Evolutionary conservation across 441 rosid species (phyloP), one percentile per base, ranked within the genome.

Genomic region (Populus hybrid): DNA sequence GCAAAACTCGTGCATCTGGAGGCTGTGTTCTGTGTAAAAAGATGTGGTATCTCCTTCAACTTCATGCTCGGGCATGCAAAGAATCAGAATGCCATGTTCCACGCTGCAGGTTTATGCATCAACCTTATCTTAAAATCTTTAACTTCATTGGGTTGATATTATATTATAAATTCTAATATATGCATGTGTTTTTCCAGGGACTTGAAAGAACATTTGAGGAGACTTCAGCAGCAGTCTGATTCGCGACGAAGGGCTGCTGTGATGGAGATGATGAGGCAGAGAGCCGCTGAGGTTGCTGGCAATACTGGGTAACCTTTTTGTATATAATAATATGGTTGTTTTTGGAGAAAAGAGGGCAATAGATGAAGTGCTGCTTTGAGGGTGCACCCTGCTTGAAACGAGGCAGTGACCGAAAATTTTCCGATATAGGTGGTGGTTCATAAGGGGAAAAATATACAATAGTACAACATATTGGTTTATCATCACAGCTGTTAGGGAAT

Each of bases 191-290:
- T 66, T 57, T 83, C 32, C 95, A 97, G 99, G 84, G 99, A 97
- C 85, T 86, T 97, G 67, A 91, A 90, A 85, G 99, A 93, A 78
- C 98, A 93, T 89, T 75, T 92, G 82, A 91, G 98, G 87, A 90
- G 98, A 85, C 85, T 92, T 75, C 98, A 94, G 84, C 99, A 97
- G 85, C 99, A 97, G 85, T 93, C 99, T 65, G 99, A 97, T 87
- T 93, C 99, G 57, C 86, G 99, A 69, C 90, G 99, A 8, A 91
- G 99, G 86, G 98, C 98, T 77, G 99, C 99, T 76, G 99, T 97
- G 78, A 97, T 92, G 98, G 98, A 97, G 89, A 97, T 97, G 99
- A 94, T 97, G 99, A 93, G 99, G 82, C 98, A 97, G 83, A 89
- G 99, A 86, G 98, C 98, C 76, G 98, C 98, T n/a, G 98, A 97